Percentiles rank a stretch among this genome's conserved stretches.
Evolutionary conservation across 140 eudicot genomes (phyloP).

Genomic region (Erigeron philadelphicus): DNA sequence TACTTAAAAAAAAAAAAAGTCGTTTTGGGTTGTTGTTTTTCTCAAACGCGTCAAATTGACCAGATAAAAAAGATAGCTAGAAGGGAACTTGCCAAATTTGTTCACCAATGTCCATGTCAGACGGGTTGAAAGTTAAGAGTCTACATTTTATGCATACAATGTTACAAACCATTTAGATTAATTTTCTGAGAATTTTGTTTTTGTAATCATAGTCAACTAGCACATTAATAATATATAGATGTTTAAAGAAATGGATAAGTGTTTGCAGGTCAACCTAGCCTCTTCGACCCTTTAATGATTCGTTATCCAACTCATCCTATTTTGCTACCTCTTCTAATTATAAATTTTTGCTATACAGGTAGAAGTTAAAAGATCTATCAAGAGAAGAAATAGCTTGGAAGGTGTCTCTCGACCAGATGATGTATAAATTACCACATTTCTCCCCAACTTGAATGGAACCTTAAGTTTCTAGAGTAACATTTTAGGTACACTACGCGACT

Average conservation of each 20-base stretch:
- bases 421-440: slow-evolving; percentile 23
- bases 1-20: background rate
- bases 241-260: too few relatives aligned
- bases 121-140: too few relatives aligned
- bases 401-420: slow-evolving; percentile 20
- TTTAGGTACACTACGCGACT: background rate
- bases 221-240: too few relatives aligned
- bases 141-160: too few relatives aligned
- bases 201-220: too few relatives aligned
- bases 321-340: too few relatives aligned
- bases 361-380: slow-evolving; percentile 35
- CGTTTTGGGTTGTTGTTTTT: background rate
- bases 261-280: too few relatives aligned
- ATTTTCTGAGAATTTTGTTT: too few relatives aligned
- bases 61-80: background rate
- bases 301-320: too few relatives aligned
- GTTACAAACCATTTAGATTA: too few relatives aligned
- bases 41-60: background rate
- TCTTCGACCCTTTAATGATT: too few relatives aligned
- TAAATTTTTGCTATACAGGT: slow-evolving; percentile 15
- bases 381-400: slow-evolving; percentile 31
- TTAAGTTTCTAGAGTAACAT: slow-evolving; percentile 17
- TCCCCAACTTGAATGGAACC: slow-evolving; percentile 7
- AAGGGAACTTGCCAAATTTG: background rate
- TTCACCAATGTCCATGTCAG: too few relatives aligned